These are phyloP conservation scores for Hemisphaericaspora xylanilytica DNA, from an alignment of 1,139 yeast species.

Conservation along the genomic window DNA sequence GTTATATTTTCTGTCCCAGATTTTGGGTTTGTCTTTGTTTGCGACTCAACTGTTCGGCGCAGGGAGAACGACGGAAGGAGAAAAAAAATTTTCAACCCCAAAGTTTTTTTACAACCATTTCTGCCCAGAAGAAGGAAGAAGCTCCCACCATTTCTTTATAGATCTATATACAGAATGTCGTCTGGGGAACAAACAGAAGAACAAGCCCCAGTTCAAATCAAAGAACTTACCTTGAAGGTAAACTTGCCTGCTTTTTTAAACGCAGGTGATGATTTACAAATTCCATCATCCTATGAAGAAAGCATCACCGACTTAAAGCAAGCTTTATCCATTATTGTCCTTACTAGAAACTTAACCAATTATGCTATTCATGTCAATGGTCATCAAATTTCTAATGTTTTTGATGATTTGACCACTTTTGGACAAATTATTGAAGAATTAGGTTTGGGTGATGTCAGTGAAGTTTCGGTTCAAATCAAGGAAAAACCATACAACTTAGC, in stretches of 20 bases:
- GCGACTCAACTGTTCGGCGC: too few species aligned
- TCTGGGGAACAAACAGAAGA: slow-evolving; percentile 12
- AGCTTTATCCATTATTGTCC: slow-evolving; percentile 53
- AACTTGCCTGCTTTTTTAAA: slow-evolving; percentile 32
- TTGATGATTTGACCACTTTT: slow-evolving; percentile 35
- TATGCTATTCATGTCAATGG: slow-evolving; percentile 49
- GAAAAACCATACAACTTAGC: slow-evolving; percentile 42
- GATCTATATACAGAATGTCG: slow-evolving; percentile 11
- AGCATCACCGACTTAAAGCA: slow-evolving; percentile 58
- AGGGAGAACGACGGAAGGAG: neutral
- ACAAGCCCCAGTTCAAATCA: slow-evolving; percentile 11
- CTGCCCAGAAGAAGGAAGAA: too few species aligned
- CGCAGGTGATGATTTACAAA: slow-evolving; percentile 15
- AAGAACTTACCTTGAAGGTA: slow-evolving; percentile 28
- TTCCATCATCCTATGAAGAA: slow-evolving; percentile 35
- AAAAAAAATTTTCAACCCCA: slow-evolving; percentile 5
- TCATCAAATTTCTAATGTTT: slow-evolving; percentile 27
- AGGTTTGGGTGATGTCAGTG: slow-evolving; percentile 19
- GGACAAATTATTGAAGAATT: slow-evolving; percentile 28
- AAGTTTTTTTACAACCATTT: slow-evolving; percentile 5
- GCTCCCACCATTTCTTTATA: neutral
- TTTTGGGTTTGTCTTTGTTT: too few species aligned
- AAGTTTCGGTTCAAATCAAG: slow-evolving; percentile 22
- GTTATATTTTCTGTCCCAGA: too few species aligned
- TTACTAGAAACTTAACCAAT: slow-evolving; percentile 59